A percentile compares a stretch with the other conserved stretches of the same genome.
phyloP scores from a whole-genome alignment of 495 filamentous ascomycete species.

The Trichoderma erinaceum region DNA sequence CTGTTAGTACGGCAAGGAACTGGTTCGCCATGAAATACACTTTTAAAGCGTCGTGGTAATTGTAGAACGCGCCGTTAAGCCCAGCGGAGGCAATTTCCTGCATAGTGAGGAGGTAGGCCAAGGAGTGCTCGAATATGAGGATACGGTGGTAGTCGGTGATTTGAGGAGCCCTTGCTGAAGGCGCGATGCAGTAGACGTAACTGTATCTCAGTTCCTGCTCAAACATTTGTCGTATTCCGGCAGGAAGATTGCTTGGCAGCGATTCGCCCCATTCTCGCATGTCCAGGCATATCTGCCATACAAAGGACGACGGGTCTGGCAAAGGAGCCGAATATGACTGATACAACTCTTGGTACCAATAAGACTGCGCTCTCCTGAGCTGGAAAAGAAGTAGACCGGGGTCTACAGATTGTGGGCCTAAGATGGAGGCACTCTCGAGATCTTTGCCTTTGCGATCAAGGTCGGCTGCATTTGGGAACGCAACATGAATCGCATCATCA shows the following conservation, averaged over 20 bases:
- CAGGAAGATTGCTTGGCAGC: conserved; percentile 52
- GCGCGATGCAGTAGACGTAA: conserved; percentile 75
- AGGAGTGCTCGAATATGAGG: conserved; percentile 75
- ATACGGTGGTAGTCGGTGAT: conserved; percentile 61
- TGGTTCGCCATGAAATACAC: conserved; percentile 67
- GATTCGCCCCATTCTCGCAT: conserved; percentile 61
- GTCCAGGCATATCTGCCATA: conserved; percentile 56
- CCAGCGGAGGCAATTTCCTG: conserved; percentile 45
- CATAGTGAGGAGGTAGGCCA: conserved; percentile 62
- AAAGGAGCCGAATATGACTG: conserved; percentile 58
- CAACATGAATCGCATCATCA: conserved; percentile 75
- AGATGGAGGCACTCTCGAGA: conserved; percentile 35
- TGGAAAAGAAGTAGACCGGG: conserved; percentile 60
- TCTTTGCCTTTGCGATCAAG: conserved; percentile 34
- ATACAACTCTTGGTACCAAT: conserved; percentile 76
- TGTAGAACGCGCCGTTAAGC: conserved; percentile 53
- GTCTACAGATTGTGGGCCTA: conserved; percentile 41
- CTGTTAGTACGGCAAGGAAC: conserved; percentile 58
- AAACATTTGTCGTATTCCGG: conserved; percentile 60
- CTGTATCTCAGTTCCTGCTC: conserved; percentile 79
- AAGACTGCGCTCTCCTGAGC: conserved; percentile 70
- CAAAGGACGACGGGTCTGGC: conserved; percentile 52
- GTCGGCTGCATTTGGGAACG: conserved; percentile 37
- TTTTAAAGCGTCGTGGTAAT: conserved; percentile 66
- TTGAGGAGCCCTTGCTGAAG: conserved; percentile 57